A percentile compares a stretch with the other conserved stretches of the same genome.
Evolutionary conservation across 331 rosid genomes (phyloP).

Genomic region (Ulmus americana): DNA sequence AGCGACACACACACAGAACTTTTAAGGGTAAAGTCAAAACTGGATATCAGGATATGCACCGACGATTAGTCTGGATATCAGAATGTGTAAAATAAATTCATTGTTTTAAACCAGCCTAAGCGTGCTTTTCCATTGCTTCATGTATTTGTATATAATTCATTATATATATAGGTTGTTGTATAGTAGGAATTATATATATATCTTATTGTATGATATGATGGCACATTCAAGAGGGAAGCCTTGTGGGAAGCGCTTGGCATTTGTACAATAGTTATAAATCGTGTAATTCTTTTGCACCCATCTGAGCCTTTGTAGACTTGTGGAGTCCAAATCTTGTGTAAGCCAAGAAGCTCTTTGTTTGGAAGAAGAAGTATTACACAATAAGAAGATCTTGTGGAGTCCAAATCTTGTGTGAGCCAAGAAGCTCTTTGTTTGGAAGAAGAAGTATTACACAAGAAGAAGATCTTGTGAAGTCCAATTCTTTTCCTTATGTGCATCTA

Average conservation of each 20-base stretch:
- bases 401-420: slow-evolving; percentile 33
- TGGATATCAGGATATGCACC: too few species aligned
- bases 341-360: slow-evolving; percentile 22
- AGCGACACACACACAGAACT: too few species aligned
- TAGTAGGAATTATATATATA: too few species aligned
- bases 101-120: too few species aligned
- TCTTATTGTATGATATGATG: background rate
- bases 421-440: background rate
- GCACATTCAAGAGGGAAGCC: slow-evolving; percentile 40
- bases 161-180: too few species aligned
- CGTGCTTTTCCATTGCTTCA: too few species aligned
- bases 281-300: slow-evolving; percentile 52
- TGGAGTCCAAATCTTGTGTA: slow-evolving; percentile 22
- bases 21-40: too few species aligned
- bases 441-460: slow-evolving; percentile 15
- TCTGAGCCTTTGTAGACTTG: slow-evolving; percentile 23
- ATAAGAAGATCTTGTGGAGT: slow-evolving; percentile 28
- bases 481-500: background rate
- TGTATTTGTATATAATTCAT: too few species aligned
- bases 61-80: too few species aligned
- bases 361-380: slow-evolving; percentile 4
- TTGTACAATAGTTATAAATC: slow-evolving; percentile 49
- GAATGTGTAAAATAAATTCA: too few species aligned
- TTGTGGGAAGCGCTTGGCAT: slow-evolving; percentile 34
- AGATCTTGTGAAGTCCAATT: slow-evolving; percentile 27